Evolutionary conservation across 2,329 filamentous ascomycete species (phyloP).

Genomic region (Myriosclerotinia curreyana): DNA sequence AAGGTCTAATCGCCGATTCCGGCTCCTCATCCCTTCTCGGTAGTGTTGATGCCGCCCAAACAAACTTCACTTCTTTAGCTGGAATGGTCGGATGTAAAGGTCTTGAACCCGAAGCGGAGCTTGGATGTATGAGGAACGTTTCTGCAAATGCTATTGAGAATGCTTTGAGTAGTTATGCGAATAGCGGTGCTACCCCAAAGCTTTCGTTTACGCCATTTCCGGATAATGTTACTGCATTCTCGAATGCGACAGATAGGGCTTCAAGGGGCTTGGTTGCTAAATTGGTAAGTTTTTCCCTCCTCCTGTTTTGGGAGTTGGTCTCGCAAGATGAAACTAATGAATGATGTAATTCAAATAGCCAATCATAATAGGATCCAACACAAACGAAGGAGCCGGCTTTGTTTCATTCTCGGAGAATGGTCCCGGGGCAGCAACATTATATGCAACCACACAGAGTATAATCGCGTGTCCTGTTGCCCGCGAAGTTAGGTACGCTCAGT

Average conservation of each 20-base stretch:
- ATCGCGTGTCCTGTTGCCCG: slow-evolving; percentile 25
- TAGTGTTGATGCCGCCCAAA: slow-evolving; percentile 24
- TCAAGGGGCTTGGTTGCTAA: slow-evolving; percentile 10
- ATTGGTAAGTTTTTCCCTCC: slow-evolving; percentile 25
- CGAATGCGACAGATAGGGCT: background rate
- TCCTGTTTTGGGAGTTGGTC: background rate
- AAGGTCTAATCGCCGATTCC: slow-evolving; percentile 29
- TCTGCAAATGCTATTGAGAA: slow-evolving; percentile 24
- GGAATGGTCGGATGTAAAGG: slow-evolving; percentile 32
- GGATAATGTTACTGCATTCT: slow-evolving; percentile 7
- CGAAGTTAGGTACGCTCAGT: slow-evolving; percentile 21
- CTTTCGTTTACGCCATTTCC: slow-evolving; percentile 24
- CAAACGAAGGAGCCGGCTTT: slow-evolving; percentile 34
- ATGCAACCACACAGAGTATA: slow-evolving; percentile 17
- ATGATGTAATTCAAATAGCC: slow-evolving; percentile 24
- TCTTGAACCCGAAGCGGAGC: slow-evolving; percentile 28
- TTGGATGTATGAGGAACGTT: slow-evolving; percentile 34
- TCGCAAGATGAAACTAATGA: background rate
- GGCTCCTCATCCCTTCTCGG: slow-evolving; percentile 23
- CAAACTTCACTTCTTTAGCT: slow-evolving; percentile 35
- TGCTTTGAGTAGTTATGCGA: slow-evolving; percentile 26
- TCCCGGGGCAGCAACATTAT: slow-evolving; percentile 19
- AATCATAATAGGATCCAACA: slow-evolving; percentile 35
- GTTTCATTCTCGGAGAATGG: slow-evolving; percentile 26
- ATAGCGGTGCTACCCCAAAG: slow-evolving; percentile 22